Percentiles rank a stretch among this genome's conserved stretches.
These are phyloP conservation scores for Elongisporangium prolatum DNA, from an alignment of 352 stramenopile species.

Conservation along the genomic window DNA sequence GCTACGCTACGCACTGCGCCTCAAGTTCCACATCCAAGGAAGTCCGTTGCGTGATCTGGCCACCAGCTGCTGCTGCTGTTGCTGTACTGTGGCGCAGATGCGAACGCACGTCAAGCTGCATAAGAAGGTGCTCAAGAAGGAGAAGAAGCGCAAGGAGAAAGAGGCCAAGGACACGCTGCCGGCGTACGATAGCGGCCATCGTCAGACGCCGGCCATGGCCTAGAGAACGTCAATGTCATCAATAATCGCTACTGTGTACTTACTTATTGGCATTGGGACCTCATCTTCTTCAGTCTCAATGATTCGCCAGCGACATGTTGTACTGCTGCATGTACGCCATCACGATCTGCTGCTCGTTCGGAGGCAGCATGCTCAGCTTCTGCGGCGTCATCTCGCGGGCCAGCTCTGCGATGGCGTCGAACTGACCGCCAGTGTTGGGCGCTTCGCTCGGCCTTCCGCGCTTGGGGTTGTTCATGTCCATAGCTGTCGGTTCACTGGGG, in stretches of 20 bases:
- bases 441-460: constrained; percentile 14
- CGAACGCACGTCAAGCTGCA: no score
- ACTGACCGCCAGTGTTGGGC: constrained; percentile 22
- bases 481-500: constrained; percentile 15
- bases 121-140: no score
- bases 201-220: no score
- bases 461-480: constrained; percentile 9
- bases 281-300: background rate
- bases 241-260: background rate
- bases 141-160: no score
- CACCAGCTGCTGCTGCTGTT: no score
- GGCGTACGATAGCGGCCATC: no score
- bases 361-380: constrained; percentile 74
- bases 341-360: constrained; percentile 75
- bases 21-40: no score
- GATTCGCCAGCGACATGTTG: constrained; percentile 40
- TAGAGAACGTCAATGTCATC: no score
- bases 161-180: no score
- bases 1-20: no score
- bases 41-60: no score
- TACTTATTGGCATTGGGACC: background rate
- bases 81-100: no score
- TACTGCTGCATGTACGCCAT: constrained; percentile 82
- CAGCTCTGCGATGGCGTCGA: constrained; percentile 62
- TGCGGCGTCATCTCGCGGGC: constrained; percentile 77